Conservation (phyloP, 768 basidiomycete genomes). For the Kwoniella newhampshirensis region DNA sequence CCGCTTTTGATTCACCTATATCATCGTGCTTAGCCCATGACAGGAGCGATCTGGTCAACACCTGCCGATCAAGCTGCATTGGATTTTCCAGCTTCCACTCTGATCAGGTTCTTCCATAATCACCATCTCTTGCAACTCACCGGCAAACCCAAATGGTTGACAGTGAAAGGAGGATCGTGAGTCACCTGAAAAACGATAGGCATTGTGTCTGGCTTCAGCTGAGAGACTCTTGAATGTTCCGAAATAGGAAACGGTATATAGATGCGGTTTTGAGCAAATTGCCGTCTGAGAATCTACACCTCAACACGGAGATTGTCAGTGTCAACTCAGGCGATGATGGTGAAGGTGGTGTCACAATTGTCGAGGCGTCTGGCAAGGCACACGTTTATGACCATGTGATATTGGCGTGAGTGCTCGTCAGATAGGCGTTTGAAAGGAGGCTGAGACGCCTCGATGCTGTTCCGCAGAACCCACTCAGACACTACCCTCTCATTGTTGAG, state of each 20-base stretch:
- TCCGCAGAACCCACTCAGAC: slow-evolving; percentile 61
- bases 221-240: background rate
- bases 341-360: slow-evolving; percentile 55
- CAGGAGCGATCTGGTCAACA: slow-evolving; percentile 76
- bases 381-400: slow-evolving; percentile 69
- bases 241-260: slow-evolving; percentile 65
- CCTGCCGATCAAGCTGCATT: slow-evolving; percentile 68
- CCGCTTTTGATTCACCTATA: background rate
- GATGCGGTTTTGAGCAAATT: slow-evolving; percentile 63
- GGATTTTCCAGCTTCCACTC: slow-evolving; percentile 69
- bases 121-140: slow-evolving; percentile 71
- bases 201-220: no score
- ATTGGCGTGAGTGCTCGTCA: slow-evolving; percentile 63
- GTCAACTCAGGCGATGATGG: slow-evolving; percentile 47
- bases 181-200: slow-evolving; percentile 18
- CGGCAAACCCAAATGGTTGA: slow-evolving; percentile 71
- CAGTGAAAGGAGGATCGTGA: slow-evolving; percentile 70
- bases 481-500: slow-evolving; percentile 58
- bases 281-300: slow-evolving; percentile 61
- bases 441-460: no score
- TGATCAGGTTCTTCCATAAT: slow-evolving; percentile 73
- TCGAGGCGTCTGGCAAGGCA: slow-evolving; percentile 57
- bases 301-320: slow-evolving; percentile 62
- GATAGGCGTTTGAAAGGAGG: no score
- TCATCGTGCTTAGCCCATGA: slow-evolving; percentile 63